Conservation (phyloP, 2,329 filamentous ascomycete species). For the Ceratocystis papillata region DNA sequence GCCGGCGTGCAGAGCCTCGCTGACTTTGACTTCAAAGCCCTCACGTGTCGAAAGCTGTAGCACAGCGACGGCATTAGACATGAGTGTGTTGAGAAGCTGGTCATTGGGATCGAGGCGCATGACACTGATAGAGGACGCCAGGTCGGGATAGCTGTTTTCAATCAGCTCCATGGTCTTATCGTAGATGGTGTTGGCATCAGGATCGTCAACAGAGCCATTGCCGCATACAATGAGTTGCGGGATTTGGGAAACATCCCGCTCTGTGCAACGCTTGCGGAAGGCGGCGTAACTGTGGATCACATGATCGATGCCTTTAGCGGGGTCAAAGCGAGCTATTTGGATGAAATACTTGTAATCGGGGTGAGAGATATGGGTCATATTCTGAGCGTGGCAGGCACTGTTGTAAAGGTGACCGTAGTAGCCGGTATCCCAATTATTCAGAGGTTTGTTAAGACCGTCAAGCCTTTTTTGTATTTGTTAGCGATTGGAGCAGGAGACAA, state of each 20-base stretch:
- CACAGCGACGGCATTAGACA: conserved; percentile 60
- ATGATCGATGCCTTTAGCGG: conserved; percentile 69
- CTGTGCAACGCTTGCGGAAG: conserved; percentile 52
- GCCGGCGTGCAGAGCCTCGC: conserved; percentile 70
- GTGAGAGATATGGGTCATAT: conserved; percentile 50
- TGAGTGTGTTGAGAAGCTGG: conserved; percentile 65
- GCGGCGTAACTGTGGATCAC: conserved; percentile 66
- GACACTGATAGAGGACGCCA: conserved; percentile 57
- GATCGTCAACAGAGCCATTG: conserved; percentile 71
- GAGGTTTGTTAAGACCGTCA: conserved; percentile 67
- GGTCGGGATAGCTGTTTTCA: conserved; percentile 49
- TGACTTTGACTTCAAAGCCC: conserved; percentile 80
- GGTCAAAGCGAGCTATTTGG: conserved; percentile 73
- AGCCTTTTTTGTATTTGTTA: conserved; percentile 33
- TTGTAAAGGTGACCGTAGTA: conserved; percentile 71
- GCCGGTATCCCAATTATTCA: conserved; percentile 57
- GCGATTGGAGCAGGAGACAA: neutral
- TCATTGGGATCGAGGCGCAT: conserved; percentile 69
- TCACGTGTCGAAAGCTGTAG: conserved; percentile 72
- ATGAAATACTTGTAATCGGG: conserved; percentile 59
- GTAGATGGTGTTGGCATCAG: conserved; percentile 61
- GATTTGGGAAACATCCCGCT: conserved; percentile 40
- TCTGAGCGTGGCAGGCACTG: conserved; percentile 46
- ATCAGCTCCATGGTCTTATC: conserved; percentile 60
- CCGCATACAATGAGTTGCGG: conserved; percentile 70